Evolutionary conservation across 306 rosid species (phyloP).

Genomic region (Casuarina glauca): DNA sequence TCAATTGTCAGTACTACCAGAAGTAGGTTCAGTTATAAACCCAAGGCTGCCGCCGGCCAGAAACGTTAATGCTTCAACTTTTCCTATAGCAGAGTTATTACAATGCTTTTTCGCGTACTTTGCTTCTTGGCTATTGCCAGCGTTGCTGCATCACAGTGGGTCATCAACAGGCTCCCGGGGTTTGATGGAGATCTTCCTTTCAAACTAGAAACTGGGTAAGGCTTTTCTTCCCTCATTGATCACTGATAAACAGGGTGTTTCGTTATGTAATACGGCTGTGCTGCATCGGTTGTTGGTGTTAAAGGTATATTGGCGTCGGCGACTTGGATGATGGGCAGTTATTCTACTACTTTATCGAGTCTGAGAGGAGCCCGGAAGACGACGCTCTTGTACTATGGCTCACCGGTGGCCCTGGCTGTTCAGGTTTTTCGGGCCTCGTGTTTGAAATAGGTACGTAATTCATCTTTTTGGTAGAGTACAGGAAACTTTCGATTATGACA

Average conservation of each 20-base stretch:
- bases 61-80: too few species aligned
- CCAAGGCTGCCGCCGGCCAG: too few species aligned
- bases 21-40: too few species aligned
- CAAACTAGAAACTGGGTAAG: neutral
- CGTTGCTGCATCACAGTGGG: neutral
- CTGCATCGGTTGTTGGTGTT: neutral
- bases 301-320: slow-evolving; percentile 42
- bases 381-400: slow-evolving; percentile 38
- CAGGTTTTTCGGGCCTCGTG: slow-evolving; percentile 28
- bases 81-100: neutral
- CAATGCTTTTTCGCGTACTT: neutral
- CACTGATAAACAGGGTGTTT: too few species aligned
- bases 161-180: neutral
- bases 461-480: too few species aligned
- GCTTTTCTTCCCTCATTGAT: neutral
- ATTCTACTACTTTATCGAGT: too few species aligned
- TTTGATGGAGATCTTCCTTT: neutral
- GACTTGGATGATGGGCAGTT: slow-evolving; percentile 8
- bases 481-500: too few species aligned
- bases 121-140: neutral
- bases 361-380: slow-evolving; percentile 14
- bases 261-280: too few species aligned
- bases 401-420: slow-evolving; percentile 40
- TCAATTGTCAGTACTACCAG: too few species aligned
- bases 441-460: slow-evolving; percentile 26